These are phyloP conservation scores for Trichoderma sp. DNA, from an alignment of 2,329 filamentous ascomycete species.

Conservation along the genomic window DNA sequence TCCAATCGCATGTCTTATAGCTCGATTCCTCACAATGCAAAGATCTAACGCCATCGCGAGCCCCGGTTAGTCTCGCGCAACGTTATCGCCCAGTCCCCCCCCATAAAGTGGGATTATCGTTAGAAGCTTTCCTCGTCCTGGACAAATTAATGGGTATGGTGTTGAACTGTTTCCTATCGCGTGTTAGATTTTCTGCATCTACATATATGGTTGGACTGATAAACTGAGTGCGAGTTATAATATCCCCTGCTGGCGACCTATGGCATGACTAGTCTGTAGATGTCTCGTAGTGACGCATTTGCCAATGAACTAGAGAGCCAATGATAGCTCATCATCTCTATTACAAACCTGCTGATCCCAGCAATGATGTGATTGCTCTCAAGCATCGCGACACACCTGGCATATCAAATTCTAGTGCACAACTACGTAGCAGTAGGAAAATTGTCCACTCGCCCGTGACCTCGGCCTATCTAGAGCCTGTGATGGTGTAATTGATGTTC, in stretches of 20 bases:
- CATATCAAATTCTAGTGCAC: not conserved
- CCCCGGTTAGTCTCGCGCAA: not conserved
- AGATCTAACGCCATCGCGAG: conserved; percentile 18
- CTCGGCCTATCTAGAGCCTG: not conserved
- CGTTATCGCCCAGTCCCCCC: not conserved
- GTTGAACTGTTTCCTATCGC: not conserved
- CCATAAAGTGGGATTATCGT: not conserved
- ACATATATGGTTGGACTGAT: not conserved
- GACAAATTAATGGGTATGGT: not conserved
- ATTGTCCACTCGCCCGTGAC: not conserved
- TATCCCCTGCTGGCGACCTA: not conserved
- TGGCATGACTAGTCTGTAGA: not conserved
- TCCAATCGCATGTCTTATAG: not conserved
- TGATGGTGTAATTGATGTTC: not conserved
- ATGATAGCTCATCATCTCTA: not conserved
- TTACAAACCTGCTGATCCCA: not conserved
- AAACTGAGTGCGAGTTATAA: not conserved
- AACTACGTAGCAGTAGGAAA: not conserved
- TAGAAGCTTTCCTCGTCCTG: not conserved
- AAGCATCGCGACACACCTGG: conserved; percentile 15
- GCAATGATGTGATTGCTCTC: conserved; percentile 17
- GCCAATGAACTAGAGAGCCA: not conserved
- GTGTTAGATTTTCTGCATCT: not conserved
- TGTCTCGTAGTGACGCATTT: not conserved
- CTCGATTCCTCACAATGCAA: conserved; percentile 15